Base-by-base conservation (phyloP, 352 stramenopile species). In the Phytophthora pistaciae region DNA sequence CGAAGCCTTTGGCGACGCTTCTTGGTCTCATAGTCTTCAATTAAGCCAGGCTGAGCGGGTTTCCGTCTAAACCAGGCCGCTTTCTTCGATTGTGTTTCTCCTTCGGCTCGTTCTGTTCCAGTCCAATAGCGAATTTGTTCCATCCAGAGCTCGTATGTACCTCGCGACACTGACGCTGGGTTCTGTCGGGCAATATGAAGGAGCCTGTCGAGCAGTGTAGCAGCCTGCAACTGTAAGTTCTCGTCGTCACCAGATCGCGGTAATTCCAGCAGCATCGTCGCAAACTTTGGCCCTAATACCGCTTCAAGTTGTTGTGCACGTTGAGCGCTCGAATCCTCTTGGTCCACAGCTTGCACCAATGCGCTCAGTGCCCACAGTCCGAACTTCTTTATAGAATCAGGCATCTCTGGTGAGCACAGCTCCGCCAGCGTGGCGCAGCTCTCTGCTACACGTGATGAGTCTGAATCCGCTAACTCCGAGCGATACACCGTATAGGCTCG, bases 81-180 rank as follows among this genome's bases (percentile, higher is more conserved):
- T 68, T 64, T 78, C 1, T 21, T 62, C 25, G 44, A 21, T 21
- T 58, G 50, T 5, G 20, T 23, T 14, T 52, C 29, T 52, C 46
- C 23, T 58, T 62, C 64, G 11, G 31, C 25, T 52, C 53, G 36
- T 33, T 70, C 23, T 2, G 56, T 74, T 18, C 54, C 54, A 31
- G 72, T 65, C 84, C 87, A 92, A 25, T 72, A 75, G 1, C 66
- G 66, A 55, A 94, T 77, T 50, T 86, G 79, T 48, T 90, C 74
- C 79, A 93, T 84, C 85, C 85, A 94, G 10, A 81, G 64, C 50
- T 88, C 79, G 56, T 91, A 91, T 3, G 82, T 79, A 5, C 83
- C 74, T 36, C 53, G 73, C 33, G 77, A 59, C 23, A 80, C 77
- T 6, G 75, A 38, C 0, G 77, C 67, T 0, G 77, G 69, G 16